Evolutionary conservation across 306 rosid species (phyloP).

Genomic region (Coriaria nepalensis): DNA sequence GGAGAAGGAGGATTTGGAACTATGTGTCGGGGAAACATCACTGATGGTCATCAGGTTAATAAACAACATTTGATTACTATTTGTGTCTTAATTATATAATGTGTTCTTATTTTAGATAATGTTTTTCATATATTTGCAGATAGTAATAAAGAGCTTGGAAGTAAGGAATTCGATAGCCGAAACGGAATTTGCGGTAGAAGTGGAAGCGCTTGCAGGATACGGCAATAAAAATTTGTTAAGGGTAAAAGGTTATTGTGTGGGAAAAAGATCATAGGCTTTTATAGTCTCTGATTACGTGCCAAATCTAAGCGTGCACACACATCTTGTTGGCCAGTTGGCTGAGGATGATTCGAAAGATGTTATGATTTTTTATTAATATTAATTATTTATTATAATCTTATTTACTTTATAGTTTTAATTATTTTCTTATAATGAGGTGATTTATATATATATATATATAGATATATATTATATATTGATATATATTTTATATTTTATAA

Average conservation of each 20-base stretch:
- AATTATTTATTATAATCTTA: too few species aligned
- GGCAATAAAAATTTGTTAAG: slow-evolving; percentile 76
- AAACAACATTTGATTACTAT: neutral
- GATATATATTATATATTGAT: too few species aligned
- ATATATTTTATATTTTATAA: too few species aligned
- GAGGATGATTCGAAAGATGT: slow-evolving; percentile 40
- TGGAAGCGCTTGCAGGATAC: slow-evolving; percentile 81
- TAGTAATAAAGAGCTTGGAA: slow-evolving; percentile 82
- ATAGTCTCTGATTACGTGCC: slow-evolving; percentile 91
- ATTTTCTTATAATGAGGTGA: too few species aligned
- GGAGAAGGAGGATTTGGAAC: slow-evolving; percentile 94
- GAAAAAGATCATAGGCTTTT: slow-evolving; percentile 62
- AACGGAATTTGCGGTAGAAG: slow-evolving; percentile 95
- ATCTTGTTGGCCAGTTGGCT: slow-evolving; percentile 66
- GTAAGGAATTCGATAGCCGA: slow-evolving; percentile 79
- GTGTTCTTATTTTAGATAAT: neutral
- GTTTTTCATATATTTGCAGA: too few species aligned
- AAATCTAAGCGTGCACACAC: slow-evolving; percentile 77
- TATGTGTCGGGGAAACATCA: slow-evolving; percentile 76
- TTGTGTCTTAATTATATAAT: neutral
- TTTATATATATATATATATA: too few species aligned
- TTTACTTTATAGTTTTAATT: too few species aligned
- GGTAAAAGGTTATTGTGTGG: slow-evolving; percentile 68
- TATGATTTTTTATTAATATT: too few species aligned
- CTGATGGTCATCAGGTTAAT: slow-evolving; percentile 62